Percentiles rank a stretch among this genome's conserved stretches.
These are phyloP conservation scores for Ocimum tenuiflorum DNA, from an alignment of 257 asterid species.

Conservation along the genomic window DNA sequence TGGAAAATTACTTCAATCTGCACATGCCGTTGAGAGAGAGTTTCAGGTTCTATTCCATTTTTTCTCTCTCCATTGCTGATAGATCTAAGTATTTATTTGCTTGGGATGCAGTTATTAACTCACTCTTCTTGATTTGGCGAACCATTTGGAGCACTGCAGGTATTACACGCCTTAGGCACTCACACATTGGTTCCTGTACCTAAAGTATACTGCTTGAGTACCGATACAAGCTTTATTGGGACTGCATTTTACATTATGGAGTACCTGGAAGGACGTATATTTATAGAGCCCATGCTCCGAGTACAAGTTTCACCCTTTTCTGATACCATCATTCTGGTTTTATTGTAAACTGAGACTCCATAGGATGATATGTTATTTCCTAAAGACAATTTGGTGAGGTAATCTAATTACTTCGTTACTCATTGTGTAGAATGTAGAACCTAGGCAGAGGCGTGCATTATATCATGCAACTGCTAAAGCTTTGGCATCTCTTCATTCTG, in stretches of 20 bases:
- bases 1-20: slow-evolving; percentile 76
- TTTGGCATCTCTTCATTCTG: slow-evolving; percentile 79
- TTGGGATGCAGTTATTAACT: not conserved
- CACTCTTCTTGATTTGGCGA: not conserved
- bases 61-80: not conserved
- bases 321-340: not conserved
- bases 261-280: slow-evolving; percentile 91
- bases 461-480: slow-evolving; percentile 76
- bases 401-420: slow-evolving; percentile 1
- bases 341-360: not conserved
- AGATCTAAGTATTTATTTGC: not conserved
- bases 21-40: slow-evolving; percentile 97
- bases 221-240: slow-evolving; percentile 73
- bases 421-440: slow-evolving; percentile 57
- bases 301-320: slow-evolving; percentile 35
- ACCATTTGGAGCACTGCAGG: slow-evolving; percentile 44
- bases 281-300: slow-evolving; percentile 70
- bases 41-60: slow-evolving; percentile 46
- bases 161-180: slow-evolving; percentile 70
- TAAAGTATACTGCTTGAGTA: slow-evolving; percentile 79
- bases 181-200: slow-evolving; percentile 83
- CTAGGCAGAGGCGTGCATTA: slow-evolving; percentile 57
- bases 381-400: not conserved
- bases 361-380: not conserved
- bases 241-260: slow-evolving; percentile 97